Evolutionary conservation across 2,329 filamentous ascomycete species (phyloP), one percentile per base, ranked within the genome.

Genomic region (Hypoxylon sp.): DNA sequence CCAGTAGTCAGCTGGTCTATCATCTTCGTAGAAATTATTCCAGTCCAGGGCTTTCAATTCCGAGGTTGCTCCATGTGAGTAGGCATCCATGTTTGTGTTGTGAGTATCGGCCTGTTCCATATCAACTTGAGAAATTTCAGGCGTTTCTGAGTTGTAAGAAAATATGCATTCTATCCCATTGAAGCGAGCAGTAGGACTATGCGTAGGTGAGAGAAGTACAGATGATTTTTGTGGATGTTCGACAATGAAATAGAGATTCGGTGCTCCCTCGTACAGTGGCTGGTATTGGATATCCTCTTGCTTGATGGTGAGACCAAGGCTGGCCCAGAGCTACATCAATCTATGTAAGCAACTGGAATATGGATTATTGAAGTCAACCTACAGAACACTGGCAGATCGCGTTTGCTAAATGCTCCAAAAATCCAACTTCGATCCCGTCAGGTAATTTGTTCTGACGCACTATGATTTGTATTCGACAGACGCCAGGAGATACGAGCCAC

Each of bases 221-320:
- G 67, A 71, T 5, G 76, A 73, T 58, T 78, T 79, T 48, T 78
- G 71, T 21, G 69, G 63, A 53, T 77, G 76, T 58, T 78, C 72
- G 14, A 78, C 59, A 45, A 70, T 74, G 45, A 78, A 74, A 65
- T 72, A 77, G 2, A 79, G 61, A 45, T 76, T 76, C 23, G 77
- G 75, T 3, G 51, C 63, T 13, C 67, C 73, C 14, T 67, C 61
- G n/a, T 68, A 63, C 28, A 66, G 43, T 19, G 62, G 58, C 2
- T 72, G 64, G 56, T 75, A 72, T 7, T 72, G 68, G 52, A 77
- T 55, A 11, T 73, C 71, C 2, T 74, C 62, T 55, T 70, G 53
- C 14, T 69, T 51, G 28, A 75, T 72, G 1, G 45, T 63, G 5
- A 79, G 69, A 11, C 75, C 75, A 53, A 78, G 73, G 9, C 64